Percentiles rank a stretch among this genome's conserved stretches.
Conservation (phyloP, 1,284 basidiomycete species). For the Dichomitus squalens region DNA sequence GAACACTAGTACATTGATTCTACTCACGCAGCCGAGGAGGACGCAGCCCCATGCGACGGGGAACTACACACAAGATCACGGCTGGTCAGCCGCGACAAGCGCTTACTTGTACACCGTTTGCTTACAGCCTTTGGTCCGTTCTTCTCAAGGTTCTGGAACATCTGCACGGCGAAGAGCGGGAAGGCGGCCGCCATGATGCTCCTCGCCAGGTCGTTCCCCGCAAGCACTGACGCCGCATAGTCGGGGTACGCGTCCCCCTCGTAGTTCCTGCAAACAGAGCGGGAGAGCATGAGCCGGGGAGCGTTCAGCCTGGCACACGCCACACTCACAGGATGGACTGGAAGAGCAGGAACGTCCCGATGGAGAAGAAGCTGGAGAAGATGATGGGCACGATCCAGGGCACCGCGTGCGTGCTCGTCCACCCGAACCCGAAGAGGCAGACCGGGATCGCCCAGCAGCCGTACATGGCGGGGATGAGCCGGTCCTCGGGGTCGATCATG, state of each 20-base stretch:
- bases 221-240: slow-evolving; percentile 41
- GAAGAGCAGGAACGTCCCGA: slow-evolving; percentile 36
- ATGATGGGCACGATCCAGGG: slow-evolving; percentile 36
- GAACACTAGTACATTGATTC: too few species aligned
- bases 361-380: slow-evolving; percentile 26
- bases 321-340: slow-evolving; percentile 24
- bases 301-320: too few species aligned
- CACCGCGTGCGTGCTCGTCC: slow-evolving; percentile 36
- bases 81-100: background rate
- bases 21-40: slow-evolving; percentile 30
- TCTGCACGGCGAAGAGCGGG: slow-evolving; percentile 37
- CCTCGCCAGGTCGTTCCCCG: slow-evolving; percentile 40
- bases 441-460: slow-evolving; percentile 42
- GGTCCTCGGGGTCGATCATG: slow-evolving; percentile 42
- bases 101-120: too few species aligned
- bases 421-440: slow-evolving; percentile 48
- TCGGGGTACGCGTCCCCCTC: slow-evolving; percentile 34
- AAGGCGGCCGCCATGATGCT: slow-evolving; percentile 39
- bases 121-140: background rate
- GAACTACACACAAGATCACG: background rate
- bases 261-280: background rate
- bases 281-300: background rate
- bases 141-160: slow-evolving; percentile 35
- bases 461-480: slow-evolving; percentile 41
- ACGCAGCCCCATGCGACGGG: slow-evolving; percentile 34